Evolutionary conservation across 176 grass and related monocot species (phyloP).

Genomic region (Luzula sylvatica): DNA sequence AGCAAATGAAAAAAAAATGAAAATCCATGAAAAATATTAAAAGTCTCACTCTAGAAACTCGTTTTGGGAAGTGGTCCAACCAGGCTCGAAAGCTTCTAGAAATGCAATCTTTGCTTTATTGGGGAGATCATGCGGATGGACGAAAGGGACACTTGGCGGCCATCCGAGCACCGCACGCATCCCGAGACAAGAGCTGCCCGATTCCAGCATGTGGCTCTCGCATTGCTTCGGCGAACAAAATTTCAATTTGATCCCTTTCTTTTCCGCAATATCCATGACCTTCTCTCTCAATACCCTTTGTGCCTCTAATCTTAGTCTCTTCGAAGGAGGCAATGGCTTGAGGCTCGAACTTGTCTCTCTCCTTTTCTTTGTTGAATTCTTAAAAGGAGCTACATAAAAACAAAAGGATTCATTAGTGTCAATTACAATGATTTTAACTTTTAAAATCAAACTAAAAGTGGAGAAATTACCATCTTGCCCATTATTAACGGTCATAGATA

Average conservation of each 20-base stretch:
- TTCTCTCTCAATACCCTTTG: conserved; percentile 89
- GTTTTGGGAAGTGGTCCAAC: conserved; percentile 76
- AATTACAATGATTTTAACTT: conserved; percentile 10
- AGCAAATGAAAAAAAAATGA: neutral
- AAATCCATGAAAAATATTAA: neutral
- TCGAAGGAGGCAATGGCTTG: conserved; percentile 77
- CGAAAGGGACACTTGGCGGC: conserved; percentile 83
- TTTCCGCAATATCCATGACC: conserved; percentile 83
- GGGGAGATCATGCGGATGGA: conserved; percentile 95
- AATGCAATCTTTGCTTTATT: conserved; percentile 84
- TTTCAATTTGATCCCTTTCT: conserved; percentile 77
- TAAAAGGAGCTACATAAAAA: conserved; percentile 45
- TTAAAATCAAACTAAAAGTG: neutral
- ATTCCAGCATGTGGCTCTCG: conserved; percentile 46
- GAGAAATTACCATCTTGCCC: conserved; percentile 52
- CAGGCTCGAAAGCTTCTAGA: conserved; percentile 89
- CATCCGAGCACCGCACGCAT: conserved; percentile 66
- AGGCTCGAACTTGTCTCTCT: conserved; percentile 35
- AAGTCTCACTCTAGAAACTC: conserved; percentile 75
- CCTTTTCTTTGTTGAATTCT: conserved; percentile 39
- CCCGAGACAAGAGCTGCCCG: conserved; percentile 42
- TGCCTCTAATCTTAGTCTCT: conserved; percentile 72
- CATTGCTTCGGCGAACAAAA: conserved; percentile 78
- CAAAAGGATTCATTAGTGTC: neutral
- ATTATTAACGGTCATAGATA: conserved; percentile 6